Percentiles rank a stretch among this genome's conserved stretches.
Conservation (phyloP, 345 rosid species). For the Diplotaxis tenuifolia region DNA sequence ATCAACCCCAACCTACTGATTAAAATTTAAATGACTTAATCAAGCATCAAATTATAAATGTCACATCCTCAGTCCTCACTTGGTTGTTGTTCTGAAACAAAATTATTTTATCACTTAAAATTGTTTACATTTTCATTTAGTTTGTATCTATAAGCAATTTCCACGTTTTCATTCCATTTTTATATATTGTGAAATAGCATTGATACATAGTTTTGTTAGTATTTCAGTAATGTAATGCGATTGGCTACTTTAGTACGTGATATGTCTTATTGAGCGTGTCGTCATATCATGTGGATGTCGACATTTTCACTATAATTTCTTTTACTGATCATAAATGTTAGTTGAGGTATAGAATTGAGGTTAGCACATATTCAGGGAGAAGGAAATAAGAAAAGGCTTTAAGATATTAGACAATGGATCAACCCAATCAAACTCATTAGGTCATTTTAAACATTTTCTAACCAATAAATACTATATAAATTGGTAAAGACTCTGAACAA, state of each 20-base stretch:
- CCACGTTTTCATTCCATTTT: constrained; percentile 14
- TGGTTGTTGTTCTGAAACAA: too few species aligned
- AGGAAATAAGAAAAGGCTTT: neutral
- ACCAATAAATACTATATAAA: neutral
- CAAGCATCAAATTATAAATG: neutral
- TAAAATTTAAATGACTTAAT: neutral
- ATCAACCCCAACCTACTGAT: neutral
- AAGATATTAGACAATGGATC: neutral
- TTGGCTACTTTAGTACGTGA: neutral
- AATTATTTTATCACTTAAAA: too few species aligned
- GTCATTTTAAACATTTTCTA: too few species aligned
- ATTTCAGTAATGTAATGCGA: neutral
- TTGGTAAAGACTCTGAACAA: neutral
- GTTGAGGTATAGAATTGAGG: neutral
- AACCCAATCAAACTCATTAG: neutral
- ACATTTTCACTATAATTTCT: too few species aligned
- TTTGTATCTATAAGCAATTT: too few species aligned
- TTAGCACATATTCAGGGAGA: neutral
- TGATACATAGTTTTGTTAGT: neutral
- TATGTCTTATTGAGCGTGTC: neutral
- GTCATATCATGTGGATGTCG: constrained; percentile 6
- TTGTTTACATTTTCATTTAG: too few species aligned
- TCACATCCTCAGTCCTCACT: too few species aligned
- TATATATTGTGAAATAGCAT: constrained; percentile 1
- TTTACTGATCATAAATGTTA: too few species aligned